Evolutionary conservation across 108 stramenopile genomes (phyloP).

Genomic region (Nitzschia sp.): DNA sequence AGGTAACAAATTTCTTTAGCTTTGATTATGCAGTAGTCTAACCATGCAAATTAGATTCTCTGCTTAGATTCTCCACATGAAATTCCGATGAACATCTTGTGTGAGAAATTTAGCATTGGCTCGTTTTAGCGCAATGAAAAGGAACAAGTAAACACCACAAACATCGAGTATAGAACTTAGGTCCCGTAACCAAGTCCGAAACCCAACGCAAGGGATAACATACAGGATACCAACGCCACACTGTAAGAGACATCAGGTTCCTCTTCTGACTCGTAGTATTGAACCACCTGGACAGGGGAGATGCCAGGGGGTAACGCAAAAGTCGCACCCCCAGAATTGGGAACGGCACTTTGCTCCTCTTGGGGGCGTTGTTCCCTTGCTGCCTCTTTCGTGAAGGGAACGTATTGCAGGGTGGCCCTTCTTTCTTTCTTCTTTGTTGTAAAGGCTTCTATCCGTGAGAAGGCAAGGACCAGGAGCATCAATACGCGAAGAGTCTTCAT

Average conservation of each 20-base stretch:
- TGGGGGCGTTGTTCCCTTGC: not conserved
- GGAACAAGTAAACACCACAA: not conserved
- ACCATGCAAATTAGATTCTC: constrained; percentile 35
- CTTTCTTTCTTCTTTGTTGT: constrained; percentile 17
- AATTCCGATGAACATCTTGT: not conserved
- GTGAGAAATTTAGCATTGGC: constrained; percentile 16
- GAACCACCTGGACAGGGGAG: not conserved
- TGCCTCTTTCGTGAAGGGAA: not conserved
- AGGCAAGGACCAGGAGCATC: not conserved
- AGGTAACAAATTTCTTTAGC: too few relatives aligned
- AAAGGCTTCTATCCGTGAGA: not conserved
- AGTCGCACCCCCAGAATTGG: not conserved
- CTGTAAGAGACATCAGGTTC: constrained; percentile 70
- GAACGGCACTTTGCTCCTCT: not conserved
- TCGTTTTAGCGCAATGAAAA: constrained; percentile 12
- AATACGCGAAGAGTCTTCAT: not conserved
- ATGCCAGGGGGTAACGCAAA: constrained; percentile 14
- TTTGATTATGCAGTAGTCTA: constrained; percentile 30
- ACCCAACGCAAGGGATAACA: constrained; percentile 81
- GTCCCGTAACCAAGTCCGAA: constrained; percentile 87
- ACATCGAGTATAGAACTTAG: constrained; percentile 27
- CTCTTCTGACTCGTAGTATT: constrained; percentile 55
- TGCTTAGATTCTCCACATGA: constrained; percentile 29
- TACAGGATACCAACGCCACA: constrained; percentile 78
- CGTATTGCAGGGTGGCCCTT: not conserved